phyloP scores from a whole-genome alignment of 2,329 filamentous ascomycete genomes.

The Cercospora janseana region DNA sequence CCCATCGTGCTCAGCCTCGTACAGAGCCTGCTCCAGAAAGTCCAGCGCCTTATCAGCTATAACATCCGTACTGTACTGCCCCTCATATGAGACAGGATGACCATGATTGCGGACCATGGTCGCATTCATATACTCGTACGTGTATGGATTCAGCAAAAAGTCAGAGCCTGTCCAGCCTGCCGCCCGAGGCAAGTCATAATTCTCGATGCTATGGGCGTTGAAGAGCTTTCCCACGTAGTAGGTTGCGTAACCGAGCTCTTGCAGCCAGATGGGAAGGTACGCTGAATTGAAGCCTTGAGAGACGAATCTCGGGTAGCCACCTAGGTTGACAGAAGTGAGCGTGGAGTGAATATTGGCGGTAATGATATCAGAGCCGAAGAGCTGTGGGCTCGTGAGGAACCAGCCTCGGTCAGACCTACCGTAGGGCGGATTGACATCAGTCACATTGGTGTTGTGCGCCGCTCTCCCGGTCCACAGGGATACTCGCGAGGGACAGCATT shows the following conservation, averaged over 20 bases:
- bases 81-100: slow-evolving; percentile 55
- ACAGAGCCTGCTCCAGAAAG: slow-evolving; percentile 61
- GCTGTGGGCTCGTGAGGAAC: too few species aligned
- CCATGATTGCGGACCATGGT: slow-evolving; percentile 62
- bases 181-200: slow-evolving; percentile 59
- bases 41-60: slow-evolving; percentile 58
- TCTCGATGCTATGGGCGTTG: slow-evolving; percentile 61
- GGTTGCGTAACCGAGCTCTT: slow-evolving; percentile 65
- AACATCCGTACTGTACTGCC: slow-evolving; percentile 59
- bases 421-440: slow-evolving; percentile 55
- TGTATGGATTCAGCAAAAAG: slow-evolving; percentile 56
- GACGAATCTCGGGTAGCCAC: slow-evolving; percentile 66
- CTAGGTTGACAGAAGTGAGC: too few species aligned
- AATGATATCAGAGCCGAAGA: too few species aligned
- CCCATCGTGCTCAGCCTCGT: slow-evolving; percentile 28
- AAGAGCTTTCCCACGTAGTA: slow-evolving; percentile 74
- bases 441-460: slow-evolving; percentile 71
- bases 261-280: slow-evolving; percentile 70
- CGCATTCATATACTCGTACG: slow-evolving; percentile 66
- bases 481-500: slow-evolving; percentile 68
- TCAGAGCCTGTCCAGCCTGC: slow-evolving; percentile 59
- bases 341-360: too few species aligned
- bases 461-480: slow-evolving; percentile 64
- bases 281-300: slow-evolving; percentile 63
- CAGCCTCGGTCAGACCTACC: too few species aligned